These are phyloP conservation scores for Ophiocordyceps sinensis DNA, from an alignment of 2,329 filamentous ascomycete genomes.

Conservation along the genomic window DNA sequence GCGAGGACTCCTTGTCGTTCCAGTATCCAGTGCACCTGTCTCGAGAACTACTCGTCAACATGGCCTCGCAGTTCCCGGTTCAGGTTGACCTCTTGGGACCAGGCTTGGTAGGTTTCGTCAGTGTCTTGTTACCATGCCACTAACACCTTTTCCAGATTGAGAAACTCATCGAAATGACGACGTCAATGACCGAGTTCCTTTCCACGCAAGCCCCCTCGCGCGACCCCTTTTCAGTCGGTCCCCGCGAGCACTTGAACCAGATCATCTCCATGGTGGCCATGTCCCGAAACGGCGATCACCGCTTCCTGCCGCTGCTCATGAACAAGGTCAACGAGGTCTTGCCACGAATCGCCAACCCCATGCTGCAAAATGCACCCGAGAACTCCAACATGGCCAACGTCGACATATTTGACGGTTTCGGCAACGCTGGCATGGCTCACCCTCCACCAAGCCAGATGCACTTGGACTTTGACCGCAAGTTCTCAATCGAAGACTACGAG, in stretches of 20 bases:
- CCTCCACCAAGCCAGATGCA: conserved; percentile 23
- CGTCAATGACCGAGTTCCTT: conserved; percentile 59
- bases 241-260: conserved; percentile 59
- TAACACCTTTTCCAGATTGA: conserved; percentile 39
- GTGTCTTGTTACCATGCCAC: neutral
- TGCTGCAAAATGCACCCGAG: conserved; percentile 45
- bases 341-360: conserved; percentile 44
- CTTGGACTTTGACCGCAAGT: conserved; percentile 34
- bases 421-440: conserved; percentile 46
- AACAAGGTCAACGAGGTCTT: conserved; percentile 62
- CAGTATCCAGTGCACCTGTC: conserved; percentile 49
- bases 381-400: conserved; percentile 35
- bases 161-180: conserved; percentile 66
- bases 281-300: conserved; percentile 60
- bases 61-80: conserved; percentile 58
- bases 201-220: conserved; percentile 45
- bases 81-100: conserved; percentile 63
- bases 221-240: conserved; percentile 49
- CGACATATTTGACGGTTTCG: conserved; percentile 54
- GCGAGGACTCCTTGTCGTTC: conserved; percentile 43
- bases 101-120: conserved; percentile 43
- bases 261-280: conserved; percentile 53
- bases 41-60: conserved; percentile 44
- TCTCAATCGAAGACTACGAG: conserved; percentile 27
- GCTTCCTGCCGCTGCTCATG: conserved; percentile 63